Evolutionary conservation across 768 basidiomycete species (phyloP), one percentile per base, ranked within the genome.

Genomic region (Mrakia frigida): DNA sequence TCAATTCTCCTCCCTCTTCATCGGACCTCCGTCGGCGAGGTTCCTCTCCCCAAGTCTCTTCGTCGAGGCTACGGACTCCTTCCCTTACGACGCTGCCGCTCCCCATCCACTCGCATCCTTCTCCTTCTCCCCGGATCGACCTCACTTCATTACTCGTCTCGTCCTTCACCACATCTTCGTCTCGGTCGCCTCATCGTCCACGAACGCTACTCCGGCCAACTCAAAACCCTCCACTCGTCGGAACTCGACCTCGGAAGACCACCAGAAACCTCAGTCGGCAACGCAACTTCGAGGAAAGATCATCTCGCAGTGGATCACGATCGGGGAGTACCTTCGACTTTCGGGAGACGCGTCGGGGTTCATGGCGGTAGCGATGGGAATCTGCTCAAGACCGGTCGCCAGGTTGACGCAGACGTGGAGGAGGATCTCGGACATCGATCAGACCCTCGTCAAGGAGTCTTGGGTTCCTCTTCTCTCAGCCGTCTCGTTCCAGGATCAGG

Each of bases 111-210:
- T 74, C 13, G 43, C 59, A 18, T 46, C 33, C 39, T 67, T 74
- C 60, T 74, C 73, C 41, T 74, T 74, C 46, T 74, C 73, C 0
- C 73, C 73, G 39, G 88, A 88, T 7, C 86, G 85, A 60, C 91
- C 91, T 2, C 90, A 94, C 81, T 94, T 92, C 92, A 84, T 93
- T 59, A 93, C 92, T 21, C 89, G 87, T 80, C 82, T 91, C 6
- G 83, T 93, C 9, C 82, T 94, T 2, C 82, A 89, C 61, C 91
- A 92, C 81, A 87, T 92, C 18, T 86, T 67, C 59, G 73, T 43
- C 14, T 63, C 35, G 10, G 39, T 37, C 46, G n/a, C 39, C 13
- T 33, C 72, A 13, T 41, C 43, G n/a, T 21, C 53, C 14, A 10
- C 70, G 43, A 50, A 6, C 70, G 70, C 50, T 16, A 31, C 70